Conservation (phyloP, 2,329 filamentous ascomycete genomes). For the Huntiella moniliformis region DNA sequence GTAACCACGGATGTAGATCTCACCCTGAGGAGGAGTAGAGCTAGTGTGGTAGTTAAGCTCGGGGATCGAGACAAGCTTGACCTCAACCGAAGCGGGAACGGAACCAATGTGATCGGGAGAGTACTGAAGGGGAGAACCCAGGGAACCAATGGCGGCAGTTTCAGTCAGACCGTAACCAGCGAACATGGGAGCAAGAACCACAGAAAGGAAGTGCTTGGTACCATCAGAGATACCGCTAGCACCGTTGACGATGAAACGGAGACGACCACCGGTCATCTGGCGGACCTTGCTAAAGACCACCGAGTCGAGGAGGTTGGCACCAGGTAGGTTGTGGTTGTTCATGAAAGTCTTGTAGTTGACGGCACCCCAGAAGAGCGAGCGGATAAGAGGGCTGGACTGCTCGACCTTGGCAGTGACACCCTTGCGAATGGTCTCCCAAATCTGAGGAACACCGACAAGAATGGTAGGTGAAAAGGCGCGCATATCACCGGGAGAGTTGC, state of each 20-base stretch:
- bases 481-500: constrained; percentile 86
- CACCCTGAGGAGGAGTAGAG: constrained; percentile 65
- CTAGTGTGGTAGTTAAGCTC: constrained; percentile 72
- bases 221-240: constrained; percentile 77
- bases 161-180: constrained; percentile 88
- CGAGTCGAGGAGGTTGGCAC: constrained; percentile 52
- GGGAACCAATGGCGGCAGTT: constrained; percentile 66
- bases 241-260: constrained; percentile 86
- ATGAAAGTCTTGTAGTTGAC: constrained; percentile 41
- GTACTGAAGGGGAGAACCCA: constrained; percentile 73
- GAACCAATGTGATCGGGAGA: constrained; percentile 60
- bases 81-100: constrained; percentile 56
- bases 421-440: constrained; percentile 97
- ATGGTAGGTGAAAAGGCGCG: constrained; percentile 77
- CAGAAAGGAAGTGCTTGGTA: constrained; percentile 77
- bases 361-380: constrained; percentile 58
- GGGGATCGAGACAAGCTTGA: constrained; percentile 80
- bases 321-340: constrained; percentile 39
- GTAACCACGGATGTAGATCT: constrained; percentile 72
- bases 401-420: constrained; percentile 70
- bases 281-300: constrained; percentile 87
- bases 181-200: constrained; percentile 89
- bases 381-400: constrained; percentile 47
- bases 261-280: constrained; percentile 67
- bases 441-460: constrained; percentile 82